Evolutionary conservation across 2,329 filamentous ascomycete genomes (phyloP), one percentile per base, ranked within the genome.

Genomic region (Sporothrix brunneoviolacea): DNA sequence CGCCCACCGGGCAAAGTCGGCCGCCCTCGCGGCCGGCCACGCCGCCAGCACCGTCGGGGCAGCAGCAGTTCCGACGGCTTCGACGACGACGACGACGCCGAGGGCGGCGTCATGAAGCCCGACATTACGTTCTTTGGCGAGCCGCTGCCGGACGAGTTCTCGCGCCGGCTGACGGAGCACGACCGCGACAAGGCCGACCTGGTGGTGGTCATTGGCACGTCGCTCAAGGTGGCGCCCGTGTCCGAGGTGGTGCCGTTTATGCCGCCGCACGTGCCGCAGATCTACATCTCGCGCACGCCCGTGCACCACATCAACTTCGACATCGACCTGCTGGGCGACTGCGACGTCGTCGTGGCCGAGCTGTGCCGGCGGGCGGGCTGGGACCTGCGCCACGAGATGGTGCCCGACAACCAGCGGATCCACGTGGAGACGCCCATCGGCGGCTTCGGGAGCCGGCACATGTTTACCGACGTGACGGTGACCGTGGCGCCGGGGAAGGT

Each of bases 111-210:
- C 64, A 95, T 95, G 89, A 95, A 87, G 75, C 93, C 93, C 8
- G 91, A 97, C 70, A 97, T 98, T 63, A 97, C 89, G 41, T 97
- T 98, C 72, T 97, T 97, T 62, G 91, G 91, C 59, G 93, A 98
- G 70, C 77, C 83, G 45, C 82, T 98, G 1, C 91, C 91, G 0
- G 82, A 88, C 59, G 79, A 82, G 58, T 98, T 98, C 68, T 86
- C 86, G 51, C 74, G 80, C 44, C 84, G 91, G 8, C 78, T 97
- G 13, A 82, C 87, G n/a, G 77, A 88, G 54, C 79, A 88, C 59
- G 93, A 98, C 67, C 82, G 82, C 53, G 80, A 88, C 56, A 74
- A 79, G 51, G 88, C 87, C 2, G 93, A 98, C 64, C 77, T 98
- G 15, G 87, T 97, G 58, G 84, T 98, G 58, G 91, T 97, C 58